These are phyloP conservation scores for Telfairia occidentalis DNA, from an alignment of 331 rosid species.

Conservation along the genomic window DNA sequence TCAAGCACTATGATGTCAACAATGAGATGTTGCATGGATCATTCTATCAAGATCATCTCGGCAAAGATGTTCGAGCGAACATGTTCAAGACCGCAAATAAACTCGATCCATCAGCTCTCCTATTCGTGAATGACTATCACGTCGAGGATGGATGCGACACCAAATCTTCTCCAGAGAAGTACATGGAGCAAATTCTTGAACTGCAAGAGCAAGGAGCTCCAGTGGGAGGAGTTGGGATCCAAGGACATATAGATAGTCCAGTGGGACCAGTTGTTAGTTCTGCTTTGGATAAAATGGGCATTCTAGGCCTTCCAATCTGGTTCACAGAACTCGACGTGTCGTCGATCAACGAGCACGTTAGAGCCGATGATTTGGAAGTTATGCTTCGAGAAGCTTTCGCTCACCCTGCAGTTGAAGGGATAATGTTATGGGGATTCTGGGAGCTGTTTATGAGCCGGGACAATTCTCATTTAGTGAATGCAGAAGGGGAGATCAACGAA, in stretches of 20 bases:
- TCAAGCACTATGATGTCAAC: conserved; percentile 88
- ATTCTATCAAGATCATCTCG: conserved; percentile 68
- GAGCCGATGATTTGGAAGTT: conserved; percentile 87
- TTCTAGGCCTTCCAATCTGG: conserved; percentile 86
- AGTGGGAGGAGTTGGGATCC: conserved; percentile 86
- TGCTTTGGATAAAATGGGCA: conserved; percentile 63
- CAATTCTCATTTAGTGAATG: conserved; percentile 59
- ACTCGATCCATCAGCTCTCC: conserved; percentile 53
- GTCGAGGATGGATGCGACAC: conserved; percentile 85
- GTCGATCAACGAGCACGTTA: conserved; percentile 52
- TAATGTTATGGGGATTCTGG: conserved; percentile 94
- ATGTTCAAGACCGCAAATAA: conserved; percentile 80
- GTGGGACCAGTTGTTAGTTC: conserved; percentile 72
- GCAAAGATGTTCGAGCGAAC: conserved; percentile 61
- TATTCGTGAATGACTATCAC: conserved; percentile 87
- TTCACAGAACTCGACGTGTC: conserved; percentile 88
- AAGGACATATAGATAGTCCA: conserved; percentile 87
- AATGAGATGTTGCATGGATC: conserved; percentile 97
- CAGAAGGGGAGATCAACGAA: conserved; percentile 79
- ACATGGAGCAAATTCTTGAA: conserved; percentile 60
- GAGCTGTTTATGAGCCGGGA: conserved; percentile 74
- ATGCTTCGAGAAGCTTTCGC: conserved; percentile 68
- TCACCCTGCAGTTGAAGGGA: conserved; percentile 65
- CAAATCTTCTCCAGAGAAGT: conserved; percentile 67
- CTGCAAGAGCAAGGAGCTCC: conserved; percentile 71